phyloP scores from a whole-genome alignment of 805 yeast genomes.

The Hanseniaspora pseudoguilliermondii region DNA sequence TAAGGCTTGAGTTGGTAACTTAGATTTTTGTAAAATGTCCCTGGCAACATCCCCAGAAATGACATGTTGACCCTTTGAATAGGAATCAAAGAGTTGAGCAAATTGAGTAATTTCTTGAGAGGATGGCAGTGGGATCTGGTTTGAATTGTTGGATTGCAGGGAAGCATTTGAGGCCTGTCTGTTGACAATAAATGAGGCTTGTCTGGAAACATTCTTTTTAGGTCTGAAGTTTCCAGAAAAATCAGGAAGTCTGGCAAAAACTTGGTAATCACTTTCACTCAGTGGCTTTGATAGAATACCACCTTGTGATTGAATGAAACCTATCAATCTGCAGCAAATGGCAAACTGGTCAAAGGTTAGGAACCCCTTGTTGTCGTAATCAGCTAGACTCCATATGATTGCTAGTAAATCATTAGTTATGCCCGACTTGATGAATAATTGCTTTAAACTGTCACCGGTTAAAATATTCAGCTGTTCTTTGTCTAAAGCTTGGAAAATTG shows the following conservation, averaged over 20 bases:
- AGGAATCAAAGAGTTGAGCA: constrained; percentile 59
- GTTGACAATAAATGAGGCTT: constrained; percentile 13
- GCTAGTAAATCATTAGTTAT: constrained; percentile 67
- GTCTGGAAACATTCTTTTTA: constrained; percentile 34
- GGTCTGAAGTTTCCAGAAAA: constrained; percentile 51
- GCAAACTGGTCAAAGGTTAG: constrained; percentile 69
- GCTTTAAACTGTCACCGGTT: constrained; percentile 76
- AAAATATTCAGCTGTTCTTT: constrained; percentile 65
- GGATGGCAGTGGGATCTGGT: constrained; percentile 38
- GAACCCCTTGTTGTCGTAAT: constrained; percentile 73
- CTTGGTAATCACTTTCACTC: constrained; percentile 31
- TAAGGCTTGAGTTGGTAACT: constrained; percentile 59
- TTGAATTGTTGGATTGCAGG: background rate
- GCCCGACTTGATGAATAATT: constrained; percentile 75
- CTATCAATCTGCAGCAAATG: constrained; percentile 77
- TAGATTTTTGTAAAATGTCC: constrained; percentile 78
- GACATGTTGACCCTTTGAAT: constrained; percentile 35
- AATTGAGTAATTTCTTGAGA: constrained; percentile 50
- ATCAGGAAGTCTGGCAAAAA: constrained; percentile 25
- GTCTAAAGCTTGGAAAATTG: constrained; percentile 67
- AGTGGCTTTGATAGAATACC: constrained; percentile 33
- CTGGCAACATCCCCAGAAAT: constrained; percentile 72
- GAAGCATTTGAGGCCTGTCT: constrained; percentile 12
- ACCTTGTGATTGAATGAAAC: constrained; percentile 62
- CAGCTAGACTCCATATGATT: constrained; percentile 92